Percentiles rank a stretch among this genome's conserved stretches.
phyloP scores from a whole-genome alignment of 2,329 filamentous ascomycete genomes.

The Alternaria metachromatica region DNA sequence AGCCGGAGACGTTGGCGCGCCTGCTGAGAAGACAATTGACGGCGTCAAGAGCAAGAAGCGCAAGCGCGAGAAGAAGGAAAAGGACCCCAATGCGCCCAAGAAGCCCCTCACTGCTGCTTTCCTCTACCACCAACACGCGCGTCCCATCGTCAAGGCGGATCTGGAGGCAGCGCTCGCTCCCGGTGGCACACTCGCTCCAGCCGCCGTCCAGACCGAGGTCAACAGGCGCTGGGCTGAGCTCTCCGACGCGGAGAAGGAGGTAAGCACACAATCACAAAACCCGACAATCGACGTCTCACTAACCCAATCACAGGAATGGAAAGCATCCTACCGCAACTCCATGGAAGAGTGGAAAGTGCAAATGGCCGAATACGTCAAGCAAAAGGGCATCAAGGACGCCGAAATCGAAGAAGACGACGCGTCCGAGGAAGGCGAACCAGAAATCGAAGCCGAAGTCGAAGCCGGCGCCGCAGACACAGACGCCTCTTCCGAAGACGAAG shows the following conservation, averaged over 20 bases:
- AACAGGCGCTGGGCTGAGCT: slow-evolving; percentile 86
- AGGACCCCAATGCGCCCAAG: slow-evolving; percentile 92
- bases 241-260: slow-evolving; percentile 73
- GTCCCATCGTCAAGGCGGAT: slow-evolving; percentile 80
- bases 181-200: slow-evolving; percentile 76
- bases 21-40: slow-evolving; percentile 17
- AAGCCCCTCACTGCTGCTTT: slow-evolving; percentile 94
- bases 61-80: slow-evolving; percentile 80
- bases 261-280: slow-evolving; percentile 44
- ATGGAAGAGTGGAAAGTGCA: slow-evolving; percentile 64
- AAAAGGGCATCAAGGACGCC: slow-evolving; percentile 45
- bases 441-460: slow-evolving; percentile 45
- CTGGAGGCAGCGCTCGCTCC: slow-evolving; percentile 56
- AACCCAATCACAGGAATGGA: slow-evolving; percentile 38
- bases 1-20: slow-evolving; percentile 22
- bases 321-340: slow-evolving; percentile 59
- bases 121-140: slow-evolving; percentile 88
- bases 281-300: neutral
- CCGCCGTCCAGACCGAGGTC: slow-evolving; percentile 86
- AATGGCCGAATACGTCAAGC: slow-evolving; percentile 63
- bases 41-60: slow-evolving; percentile 62
- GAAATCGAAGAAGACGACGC: slow-evolving; percentile 52
- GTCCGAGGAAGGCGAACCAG: slow-evolving; percentile 29
- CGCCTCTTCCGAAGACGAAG: slow-evolving; percentile 45
- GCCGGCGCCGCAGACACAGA: slow-evolving; percentile 50